These are phyloP conservation scores for Chlamydomonas eustigma DNA, from an alignment of 139 green algal genomes.

Conservation along the genomic window DNA sequence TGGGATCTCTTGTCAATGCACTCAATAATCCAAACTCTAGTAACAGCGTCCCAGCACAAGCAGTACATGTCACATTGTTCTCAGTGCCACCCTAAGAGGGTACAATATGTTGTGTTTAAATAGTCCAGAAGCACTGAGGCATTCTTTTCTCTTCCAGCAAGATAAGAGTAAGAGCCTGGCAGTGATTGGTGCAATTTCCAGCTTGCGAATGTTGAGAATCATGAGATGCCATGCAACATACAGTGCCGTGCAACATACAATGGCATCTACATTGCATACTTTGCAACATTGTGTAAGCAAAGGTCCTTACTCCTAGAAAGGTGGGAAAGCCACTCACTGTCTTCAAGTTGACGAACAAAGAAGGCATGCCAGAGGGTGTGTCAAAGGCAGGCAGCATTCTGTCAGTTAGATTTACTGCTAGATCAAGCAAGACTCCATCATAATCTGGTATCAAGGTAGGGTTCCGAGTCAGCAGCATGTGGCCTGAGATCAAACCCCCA, in stretches of 20 bases:
- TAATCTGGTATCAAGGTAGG: neutral
- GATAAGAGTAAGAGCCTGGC: too few species aligned
- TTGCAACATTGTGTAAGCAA: too few species aligned
- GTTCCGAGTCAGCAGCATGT: slow-evolving; percentile 41
- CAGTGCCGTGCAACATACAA: too few species aligned
- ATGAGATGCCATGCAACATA: too few species aligned
- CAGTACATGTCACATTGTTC: slow-evolving; percentile 72
- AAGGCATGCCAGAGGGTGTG: slow-evolving; percentile 67
- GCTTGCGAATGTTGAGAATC: too few species aligned
- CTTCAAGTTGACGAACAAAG: slow-evolving; percentile 68
- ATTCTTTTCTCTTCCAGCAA: too few species aligned
- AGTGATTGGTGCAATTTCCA: too few species aligned
- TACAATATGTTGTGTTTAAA: too few species aligned
- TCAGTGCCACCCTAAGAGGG: neutral
- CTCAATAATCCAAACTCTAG: slow-evolving; percentile 82
- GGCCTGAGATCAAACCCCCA: slow-evolving; percentile 79
- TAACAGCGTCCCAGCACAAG: slow-evolving; percentile 79
- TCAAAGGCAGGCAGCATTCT: slow-evolving; percentile 80
- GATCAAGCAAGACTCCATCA: slow-evolving; percentile 45
- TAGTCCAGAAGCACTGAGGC: too few species aligned
- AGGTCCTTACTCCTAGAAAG: too few species aligned
- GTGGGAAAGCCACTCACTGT: slow-evolving; percentile 35
- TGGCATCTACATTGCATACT: too few species aligned
- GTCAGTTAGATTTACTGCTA: slow-evolving; percentile 62
- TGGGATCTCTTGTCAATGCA: slow-evolving; percentile 53